Conservation (phyloP, 345 rosid genomes). For the Populus alba region DNA sequence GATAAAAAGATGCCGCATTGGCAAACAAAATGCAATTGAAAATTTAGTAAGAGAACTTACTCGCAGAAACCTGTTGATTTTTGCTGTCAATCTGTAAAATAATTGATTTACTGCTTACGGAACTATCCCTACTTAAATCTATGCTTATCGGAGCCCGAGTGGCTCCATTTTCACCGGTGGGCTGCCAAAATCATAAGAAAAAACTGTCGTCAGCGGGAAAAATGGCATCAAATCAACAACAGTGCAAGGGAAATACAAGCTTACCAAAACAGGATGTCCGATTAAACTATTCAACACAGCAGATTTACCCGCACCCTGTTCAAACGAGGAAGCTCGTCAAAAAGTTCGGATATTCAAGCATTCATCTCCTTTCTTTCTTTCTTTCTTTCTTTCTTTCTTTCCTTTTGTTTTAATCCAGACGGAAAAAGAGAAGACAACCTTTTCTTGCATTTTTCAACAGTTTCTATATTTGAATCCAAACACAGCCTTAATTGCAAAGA, state of each 20-base stretch:
- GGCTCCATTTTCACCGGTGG: slow-evolving; percentile 99
- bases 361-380: background rate
- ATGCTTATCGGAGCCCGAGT: slow-evolving; percentile 88
- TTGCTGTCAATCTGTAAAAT: slow-evolving; percentile 81
- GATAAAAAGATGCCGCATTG: background rate
- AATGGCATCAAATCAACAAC: background rate
- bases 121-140: slow-evolving; percentile 65
- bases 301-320: slow-evolving; percentile 98
- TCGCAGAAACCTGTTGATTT: slow-evolving; percentile 93
- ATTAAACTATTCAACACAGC: slow-evolving; percentile 87
- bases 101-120: slow-evolving; percentile 74
- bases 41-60: slow-evolving; percentile 40
- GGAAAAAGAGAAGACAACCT: no score
- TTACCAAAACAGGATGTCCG: slow-evolving; percentile 95
- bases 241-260: slow-evolving; percentile 22
- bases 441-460: background rate
- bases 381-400: background rate
- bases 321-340: background rate
- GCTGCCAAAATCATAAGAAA: slow-evolving; percentile 43
- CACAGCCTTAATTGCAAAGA: background rate
- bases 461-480: slow-evolving; percentile 5
- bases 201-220: background rate
- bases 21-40: background rate
- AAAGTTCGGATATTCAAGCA: background rate
- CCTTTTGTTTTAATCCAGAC: no score